Percentiles rank a stretch among this genome's conserved stretches.
Evolutionary conservation across 495 filamentous ascomycete species (phyloP).

Genomic region (Sphaerosporella brunnea): DNA sequence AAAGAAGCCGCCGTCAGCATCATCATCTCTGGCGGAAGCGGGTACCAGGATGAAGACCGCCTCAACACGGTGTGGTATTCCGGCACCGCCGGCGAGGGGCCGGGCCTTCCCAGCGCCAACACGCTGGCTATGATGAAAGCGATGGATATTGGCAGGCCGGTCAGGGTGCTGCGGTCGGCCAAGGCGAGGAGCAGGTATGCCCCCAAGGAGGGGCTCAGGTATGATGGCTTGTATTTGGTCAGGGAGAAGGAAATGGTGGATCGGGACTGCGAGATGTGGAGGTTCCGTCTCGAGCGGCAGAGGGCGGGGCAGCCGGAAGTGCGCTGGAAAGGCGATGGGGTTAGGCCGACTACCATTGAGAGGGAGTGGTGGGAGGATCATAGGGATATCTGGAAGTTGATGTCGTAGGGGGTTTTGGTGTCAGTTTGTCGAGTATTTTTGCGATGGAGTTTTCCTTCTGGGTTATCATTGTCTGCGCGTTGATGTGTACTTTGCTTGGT

Average conservation of each 20-base stretch:
- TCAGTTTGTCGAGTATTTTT: too few relatives aligned
- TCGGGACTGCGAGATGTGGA: not conserved
- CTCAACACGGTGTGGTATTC: conserved; percentile 13
- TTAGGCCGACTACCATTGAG: not conserved
- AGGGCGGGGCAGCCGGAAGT: not conserved
- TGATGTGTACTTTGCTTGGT: too few relatives aligned
- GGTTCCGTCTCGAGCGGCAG: not conserved
- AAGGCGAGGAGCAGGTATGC: conserved; percentile 28
- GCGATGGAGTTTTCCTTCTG: too few relatives aligned
- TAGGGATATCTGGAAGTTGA: too few relatives aligned
- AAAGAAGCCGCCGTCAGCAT: conserved; percentile 28
- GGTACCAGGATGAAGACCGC: conserved; percentile 7
- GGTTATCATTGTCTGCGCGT: too few relatives aligned
- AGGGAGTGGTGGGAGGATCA: not conserved
- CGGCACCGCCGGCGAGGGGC: conserved; percentile 26
- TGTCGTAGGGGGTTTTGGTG: too few relatives aligned
- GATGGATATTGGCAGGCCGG: too few relatives aligned
- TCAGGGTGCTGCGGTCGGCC: conserved; percentile 14
- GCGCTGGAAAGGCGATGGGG: not conserved
- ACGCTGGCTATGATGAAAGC: too few relatives aligned
- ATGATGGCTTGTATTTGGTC: conserved; percentile 13
- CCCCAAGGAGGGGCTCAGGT: conserved; percentile 32
- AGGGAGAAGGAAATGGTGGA: not conserved
- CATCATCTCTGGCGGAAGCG: conserved; percentile 7
- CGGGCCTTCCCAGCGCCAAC: too few relatives aligned